Evolutionary conservation across 78 protist genomes (phyloP).

Genomic region (Blattamonas nauphoetae): DNA sequence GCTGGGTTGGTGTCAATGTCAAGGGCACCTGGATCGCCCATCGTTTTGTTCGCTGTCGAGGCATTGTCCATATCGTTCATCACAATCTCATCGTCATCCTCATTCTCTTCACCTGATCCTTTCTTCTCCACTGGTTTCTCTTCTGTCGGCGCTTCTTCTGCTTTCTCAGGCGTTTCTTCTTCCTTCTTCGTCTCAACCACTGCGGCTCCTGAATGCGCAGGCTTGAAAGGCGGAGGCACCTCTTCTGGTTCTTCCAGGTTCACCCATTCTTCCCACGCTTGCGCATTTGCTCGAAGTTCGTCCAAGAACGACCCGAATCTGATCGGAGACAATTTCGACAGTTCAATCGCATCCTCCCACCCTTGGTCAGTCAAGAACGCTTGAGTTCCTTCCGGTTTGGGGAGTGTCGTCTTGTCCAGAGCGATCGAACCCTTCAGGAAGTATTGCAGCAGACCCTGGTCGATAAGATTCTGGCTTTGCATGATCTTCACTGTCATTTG

Average conservation of each 20-base stretch:
- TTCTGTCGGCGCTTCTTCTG: neutral
- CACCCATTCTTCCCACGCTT: slow-evolving; percentile 61
- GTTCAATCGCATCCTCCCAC: slow-evolving; percentile 60
- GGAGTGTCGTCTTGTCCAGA: slow-evolving; percentile 19
- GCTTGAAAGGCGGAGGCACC: slow-evolving; percentile 14
- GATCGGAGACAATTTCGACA: neutral
- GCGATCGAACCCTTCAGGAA: slow-evolving; percentile 66
- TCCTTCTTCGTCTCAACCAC: neutral
- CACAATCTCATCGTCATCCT: neutral
- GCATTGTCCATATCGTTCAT: no score
- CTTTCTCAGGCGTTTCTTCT: neutral
- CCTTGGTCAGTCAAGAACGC: slow-evolving; percentile 45
- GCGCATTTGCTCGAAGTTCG: neutral
- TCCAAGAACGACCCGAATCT: slow-evolving; percentile 17
- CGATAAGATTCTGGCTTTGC: neutral
- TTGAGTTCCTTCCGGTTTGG: neutral
- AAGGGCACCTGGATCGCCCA: neutral
- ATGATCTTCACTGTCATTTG: slow-evolving; percentile 49
- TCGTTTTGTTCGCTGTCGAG: neutral
- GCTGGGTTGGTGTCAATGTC: neutral
- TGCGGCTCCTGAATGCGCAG: neutral
- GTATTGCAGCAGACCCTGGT: slow-evolving; percentile 49
- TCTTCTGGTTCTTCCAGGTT: slow-evolving; percentile 57
- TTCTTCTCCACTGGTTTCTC: neutral
- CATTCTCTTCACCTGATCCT: neutral